phyloP scores from a whole-genome alignment of 495 filamentous ascomycete genomes.

The Aspergillus campestris region DNA sequence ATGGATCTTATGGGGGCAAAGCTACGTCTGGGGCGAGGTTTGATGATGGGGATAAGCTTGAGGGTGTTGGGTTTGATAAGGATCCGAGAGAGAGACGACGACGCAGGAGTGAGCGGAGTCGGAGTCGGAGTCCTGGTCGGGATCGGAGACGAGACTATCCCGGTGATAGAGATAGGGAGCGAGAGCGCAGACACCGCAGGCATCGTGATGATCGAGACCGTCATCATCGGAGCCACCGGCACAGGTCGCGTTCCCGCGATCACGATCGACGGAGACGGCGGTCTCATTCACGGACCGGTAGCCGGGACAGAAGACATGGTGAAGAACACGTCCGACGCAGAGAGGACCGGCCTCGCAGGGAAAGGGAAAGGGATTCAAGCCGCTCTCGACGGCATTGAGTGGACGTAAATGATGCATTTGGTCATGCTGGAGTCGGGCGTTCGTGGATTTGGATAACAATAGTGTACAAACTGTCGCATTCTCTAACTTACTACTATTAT shows the following conservation, averaged over 20 bases:
- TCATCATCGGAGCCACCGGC: conserved; percentile 26
- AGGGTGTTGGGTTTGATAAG: conserved; percentile 13
- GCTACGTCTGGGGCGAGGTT: background rate
- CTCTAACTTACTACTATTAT: background rate
- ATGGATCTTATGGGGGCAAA: conserved; percentile 12
- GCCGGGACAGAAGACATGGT: conserved; percentile 19
- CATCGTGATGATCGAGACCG: conserved; percentile 26
- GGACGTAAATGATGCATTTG: background rate
- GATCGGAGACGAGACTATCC: conserved; percentile 22
- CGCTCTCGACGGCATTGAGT: conserved; percentile 17
- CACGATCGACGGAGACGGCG: conserved; percentile 14
- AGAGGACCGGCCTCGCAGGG: conserved; percentile 20
- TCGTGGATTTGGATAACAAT: conserved; percentile 1
- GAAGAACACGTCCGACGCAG: conserved; percentile 16
- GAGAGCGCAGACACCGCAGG: conserved; percentile 29
- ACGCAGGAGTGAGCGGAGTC: conserved; percentile 23
- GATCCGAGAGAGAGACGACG: conserved; percentile 20
- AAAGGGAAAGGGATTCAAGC: conserved; percentile 21
- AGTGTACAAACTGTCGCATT: conserved; percentile 7
- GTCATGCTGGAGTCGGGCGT: conserved; percentile 5
- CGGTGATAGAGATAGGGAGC: conserved; percentile 23
- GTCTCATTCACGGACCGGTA: conserved; percentile 24
- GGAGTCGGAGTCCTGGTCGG: conserved; percentile 25
- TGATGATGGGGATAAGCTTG: conserved; percentile 14
- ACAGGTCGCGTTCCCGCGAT: conserved; percentile 25